A percentile compares a stretch with the other conserved stretches of the same genome.
Evolutionary conservation across 176 grass and related monocot genomes (phyloP).

Genomic region (Carex kokanica): DNA sequence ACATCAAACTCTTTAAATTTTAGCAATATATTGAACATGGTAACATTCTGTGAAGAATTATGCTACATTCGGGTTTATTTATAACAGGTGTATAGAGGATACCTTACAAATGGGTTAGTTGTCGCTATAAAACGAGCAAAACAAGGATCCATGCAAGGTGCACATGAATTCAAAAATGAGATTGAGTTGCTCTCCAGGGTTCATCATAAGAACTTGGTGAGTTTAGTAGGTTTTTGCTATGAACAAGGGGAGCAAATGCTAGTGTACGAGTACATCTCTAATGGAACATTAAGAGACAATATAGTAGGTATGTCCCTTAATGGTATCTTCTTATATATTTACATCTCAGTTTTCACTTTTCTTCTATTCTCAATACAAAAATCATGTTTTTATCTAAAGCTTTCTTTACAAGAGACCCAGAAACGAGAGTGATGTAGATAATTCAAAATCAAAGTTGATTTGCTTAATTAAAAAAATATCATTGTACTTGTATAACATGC

Average conservation of each 20-base stretch:
- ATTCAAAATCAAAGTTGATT: too few species aligned
- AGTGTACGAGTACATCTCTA: slow-evolving; percentile 76
- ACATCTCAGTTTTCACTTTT: neutral
- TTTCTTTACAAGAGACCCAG: too few species aligned
- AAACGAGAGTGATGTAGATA: too few species aligned
- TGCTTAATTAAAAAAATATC: neutral
- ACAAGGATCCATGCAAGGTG: slow-evolving; percentile 80
- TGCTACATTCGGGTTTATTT: slow-evolving; percentile 4
- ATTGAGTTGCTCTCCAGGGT: slow-evolving; percentile 86
- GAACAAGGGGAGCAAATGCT: slow-evolving; percentile 88
- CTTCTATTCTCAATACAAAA: neutral
- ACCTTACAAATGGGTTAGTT: slow-evolving; percentile 43
- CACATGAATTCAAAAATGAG: slow-evolving; percentile 84
- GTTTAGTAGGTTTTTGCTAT: slow-evolving; percentile 75
- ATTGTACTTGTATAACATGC: neutral
- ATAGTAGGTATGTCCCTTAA: slow-evolving; percentile 45
- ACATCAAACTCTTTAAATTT: slow-evolving; percentile 7
- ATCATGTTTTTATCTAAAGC: neutral
- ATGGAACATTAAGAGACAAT: slow-evolving; percentile 68
- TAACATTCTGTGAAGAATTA: neutral
- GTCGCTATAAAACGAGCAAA: slow-evolving; percentile 79
- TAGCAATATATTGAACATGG: neutral
- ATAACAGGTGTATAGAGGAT: slow-evolving; percentile 81
- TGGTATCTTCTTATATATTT: neutral
- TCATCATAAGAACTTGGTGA: slow-evolving; percentile 85